phyloP scores from a whole-genome alignment of 1,139 yeast genomes.

The Taiozyma sp. region DNA sequence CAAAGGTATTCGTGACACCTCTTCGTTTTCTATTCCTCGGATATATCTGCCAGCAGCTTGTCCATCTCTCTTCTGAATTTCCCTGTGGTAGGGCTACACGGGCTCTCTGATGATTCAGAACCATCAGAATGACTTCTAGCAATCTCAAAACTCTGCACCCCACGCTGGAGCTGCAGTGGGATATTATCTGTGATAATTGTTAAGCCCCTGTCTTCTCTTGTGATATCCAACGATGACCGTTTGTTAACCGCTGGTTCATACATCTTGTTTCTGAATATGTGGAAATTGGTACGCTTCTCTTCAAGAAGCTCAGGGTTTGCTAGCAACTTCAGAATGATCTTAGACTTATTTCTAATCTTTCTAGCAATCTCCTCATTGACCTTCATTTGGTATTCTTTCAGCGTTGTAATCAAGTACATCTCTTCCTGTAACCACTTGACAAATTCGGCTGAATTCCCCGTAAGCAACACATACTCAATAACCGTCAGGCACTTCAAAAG shows the following conservation, averaged over 20 bases:
- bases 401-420: slow-evolving; percentile 75
- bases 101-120: background rate
- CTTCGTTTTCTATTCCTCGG: slow-evolving; percentile 2
- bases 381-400: slow-evolving; percentile 79
- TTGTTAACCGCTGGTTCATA: slow-evolving; percentile 29
- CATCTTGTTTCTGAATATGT: slow-evolving; percentile 37
- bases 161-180: slow-evolving; percentile 13
- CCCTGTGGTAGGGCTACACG: background rate
- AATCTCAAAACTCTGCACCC: slow-evolving; percentile 23
- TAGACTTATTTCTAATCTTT: slow-evolving; percentile 81
- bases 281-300: slow-evolving; percentile 35
- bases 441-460: slow-evolving; percentile 79
- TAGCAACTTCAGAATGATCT: slow-evolving; percentile 29
- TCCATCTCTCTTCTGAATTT: background rate
- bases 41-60: slow-evolving; percentile 3
- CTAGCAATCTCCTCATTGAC: slow-evolving; percentile 87
- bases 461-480: slow-evolving; percentile 77
- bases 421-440: slow-evolving; percentile 90
- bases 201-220: slow-evolving; percentile 8
- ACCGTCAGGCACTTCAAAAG: slow-evolving; percentile 85
- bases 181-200: slow-evolving; percentile 2
- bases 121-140: slow-evolving; percentile 6
- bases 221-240: slow-evolving; percentile 19
- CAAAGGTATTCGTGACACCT: background rate
- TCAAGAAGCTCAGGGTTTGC: slow-evolving; percentile 27